Evolutionary conservation across 2,329 filamentous ascomycete genomes (phyloP), one percentile per base, ranked within the genome.

Genomic region (Remersonia thermophila): DNA sequence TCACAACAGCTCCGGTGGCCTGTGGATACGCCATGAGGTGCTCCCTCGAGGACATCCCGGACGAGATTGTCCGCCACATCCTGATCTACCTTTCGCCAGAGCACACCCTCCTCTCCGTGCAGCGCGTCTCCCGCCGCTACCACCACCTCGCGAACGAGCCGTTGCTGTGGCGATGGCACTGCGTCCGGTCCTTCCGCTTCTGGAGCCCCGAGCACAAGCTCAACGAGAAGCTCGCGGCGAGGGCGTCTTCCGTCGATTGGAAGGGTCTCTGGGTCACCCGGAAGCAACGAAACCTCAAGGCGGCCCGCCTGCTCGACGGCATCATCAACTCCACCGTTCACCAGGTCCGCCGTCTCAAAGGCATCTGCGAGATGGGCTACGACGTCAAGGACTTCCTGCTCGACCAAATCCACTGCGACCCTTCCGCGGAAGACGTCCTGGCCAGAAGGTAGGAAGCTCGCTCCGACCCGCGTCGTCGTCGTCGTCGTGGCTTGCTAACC

Each of bases 331-430:
- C 72, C 23, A 83, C 85, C 54, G 69, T 77, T 26, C 67, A 73
- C 36, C 77, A 86, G 14, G 69, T 85, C 38, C 66, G 69, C 37
- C 77, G 78, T 50, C 77, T 85, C 43, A 73, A 81, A 48, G 61
- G 69, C 34, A 81, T 96, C 43, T 76, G 82, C 36, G 62, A 66
- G 18, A 67, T 78, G 50, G 86, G 86, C 1, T 89, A 87, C 51
- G 86, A 96, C 61, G 83, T 80, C 31, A 95, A 95, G 55, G 87
- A 95, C 55, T 78, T 77, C 37, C 67, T 96, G 33, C 51, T 86
- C 41, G 65, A 69, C 37, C 77, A 93, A 52, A 73, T 70, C 41
- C 63, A 63, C 9, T 66, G 69, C 25, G 61, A 68, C 12, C 69
- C 80, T 10, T 65, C 72, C 28, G 66, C 62, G 4, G 72, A 81